Base-by-base conservation (phyloP, 805 yeast species). In the Torulaspora microellipsoides region DNA sequence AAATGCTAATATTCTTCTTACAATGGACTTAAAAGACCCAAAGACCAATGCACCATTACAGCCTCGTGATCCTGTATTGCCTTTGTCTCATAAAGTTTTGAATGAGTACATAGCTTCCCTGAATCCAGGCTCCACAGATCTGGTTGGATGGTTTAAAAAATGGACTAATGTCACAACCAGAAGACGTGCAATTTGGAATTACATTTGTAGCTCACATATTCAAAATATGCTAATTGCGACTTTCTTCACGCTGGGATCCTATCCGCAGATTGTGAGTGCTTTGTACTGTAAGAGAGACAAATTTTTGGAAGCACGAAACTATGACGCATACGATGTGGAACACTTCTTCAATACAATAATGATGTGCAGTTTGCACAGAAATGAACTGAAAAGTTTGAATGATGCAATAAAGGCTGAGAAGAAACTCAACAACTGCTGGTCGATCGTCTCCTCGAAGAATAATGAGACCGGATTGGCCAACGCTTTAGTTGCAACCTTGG, bases 1-100 rank as follows among this genome's bases (percentile, higher is more conserved):
- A 42, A 70, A 71, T 48, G 63, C 71, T 2, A 59, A 66, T 25
- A 63, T 53, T 38, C 51, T 71, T 33, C 42, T 69, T 31, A 59
- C 70, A 9, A 64, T 69, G 65, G 72, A 69, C 47, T 35, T 68
- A 28, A 67, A 67, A 56, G 71, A 70, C 47, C 64, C 65, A 5
- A 56, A 47, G 2, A 60, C 66, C 0, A 60, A 62, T 35, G 45
- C 53, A 17, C 65, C 66, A 39, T 44, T 68, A 12, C 55, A 56
- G 4, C 71, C 75, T 15, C 50, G 61, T 15, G 48, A 44, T 0
- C 62, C 70, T 15, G 63, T 68, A 34, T 46, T 40, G 13, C 60
- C 63, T 7, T 62, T 66, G 11, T 53, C 67, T 6, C 54, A 50
- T 17, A 32, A 40, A 15, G 56, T 58, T 3, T 44, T 68, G 7